Conservation (phyloP, 495 filamentous ascomycete genomes). For the Daldinia loculata region DNA sequence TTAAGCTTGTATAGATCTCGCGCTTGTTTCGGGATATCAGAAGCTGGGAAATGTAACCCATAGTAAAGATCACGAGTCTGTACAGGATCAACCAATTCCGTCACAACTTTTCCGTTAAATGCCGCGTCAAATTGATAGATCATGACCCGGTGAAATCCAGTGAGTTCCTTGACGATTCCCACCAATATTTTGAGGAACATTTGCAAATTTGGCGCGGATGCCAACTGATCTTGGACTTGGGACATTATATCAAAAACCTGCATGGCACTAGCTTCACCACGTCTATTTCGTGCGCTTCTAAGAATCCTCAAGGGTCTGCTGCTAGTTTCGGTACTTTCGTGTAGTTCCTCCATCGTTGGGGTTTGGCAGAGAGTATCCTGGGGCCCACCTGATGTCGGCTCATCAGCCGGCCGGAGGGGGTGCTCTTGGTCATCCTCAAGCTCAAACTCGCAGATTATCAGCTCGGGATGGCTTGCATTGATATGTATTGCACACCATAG, state of each 20-base stretch:
- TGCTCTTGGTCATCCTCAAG: constrained; percentile 79
- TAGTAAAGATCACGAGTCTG: constrained; percentile 89
- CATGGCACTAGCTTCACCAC: constrained; percentile 89
- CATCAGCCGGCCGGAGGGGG: constrained; percentile 70
- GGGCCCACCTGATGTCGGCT: constrained; percentile 65
- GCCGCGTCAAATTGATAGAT: constrained; percentile 89
- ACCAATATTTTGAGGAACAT: constrained; percentile 75
- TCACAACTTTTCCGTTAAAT: constrained; percentile 87
- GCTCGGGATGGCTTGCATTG: constrained; percentile 67
- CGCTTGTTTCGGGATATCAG: constrained; percentile 89
- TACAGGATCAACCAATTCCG: constrained; percentile 82
- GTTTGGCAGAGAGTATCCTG: constrained; percentile 76
- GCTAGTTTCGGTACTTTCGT: constrained; percentile 73
- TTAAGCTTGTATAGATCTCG: constrained; percentile 82
- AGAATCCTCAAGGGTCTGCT: constrained; percentile 83
- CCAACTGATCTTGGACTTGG: constrained; percentile 82
- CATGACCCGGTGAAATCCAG: constrained; percentile 92
- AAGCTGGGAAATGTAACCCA: constrained; percentile 88
- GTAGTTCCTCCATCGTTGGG: constrained; percentile 75
- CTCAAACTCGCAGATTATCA: constrained; percentile 93
- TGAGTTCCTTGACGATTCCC: constrained; percentile 85
- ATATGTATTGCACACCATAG: constrained; percentile 92
- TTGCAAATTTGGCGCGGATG: constrained; percentile 72
- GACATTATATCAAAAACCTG: constrained; percentile 93
- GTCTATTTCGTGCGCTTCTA: constrained; percentile 76